These are phyloP conservation scores for Arctium lappa DNA, from an alignment of 129 eudicot species.

Conservation along the genomic window DNA sequence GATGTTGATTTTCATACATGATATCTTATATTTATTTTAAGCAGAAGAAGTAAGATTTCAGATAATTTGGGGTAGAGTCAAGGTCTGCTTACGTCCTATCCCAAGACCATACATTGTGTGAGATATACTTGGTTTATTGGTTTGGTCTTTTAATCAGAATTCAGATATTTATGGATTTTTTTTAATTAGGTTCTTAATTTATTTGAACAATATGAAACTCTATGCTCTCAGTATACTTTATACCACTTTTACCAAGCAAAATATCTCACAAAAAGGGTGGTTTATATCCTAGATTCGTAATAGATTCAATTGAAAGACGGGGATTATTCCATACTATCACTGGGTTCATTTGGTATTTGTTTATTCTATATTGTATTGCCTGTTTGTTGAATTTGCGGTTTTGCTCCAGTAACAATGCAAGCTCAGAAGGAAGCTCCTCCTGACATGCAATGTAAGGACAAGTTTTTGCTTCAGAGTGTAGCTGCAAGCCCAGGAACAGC, in stretches of 20 bases:
- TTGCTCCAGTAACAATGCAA: conserved; percentile 64
- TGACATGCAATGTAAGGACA: conserved; percentile 81
- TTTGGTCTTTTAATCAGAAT: not conserved
- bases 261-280: not conserved
- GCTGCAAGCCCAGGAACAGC: conserved; percentile 43
- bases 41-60: not conserved
- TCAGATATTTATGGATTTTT: not conserved
- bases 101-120: not conserved
- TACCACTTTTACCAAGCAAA: not conserved
- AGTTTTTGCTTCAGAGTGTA: conserved; percentile 80
- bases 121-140: not conserved
- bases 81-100: not conserved
- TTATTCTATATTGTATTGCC: not conserved
- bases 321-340: not conserved
- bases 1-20: not conserved
- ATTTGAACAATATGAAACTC: not conserved
- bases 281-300: not conserved
- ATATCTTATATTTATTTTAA: not conserved
- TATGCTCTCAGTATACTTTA: not conserved
- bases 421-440: conserved; percentile 79
- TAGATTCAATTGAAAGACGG: not conserved
- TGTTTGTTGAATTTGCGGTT: not conserved
- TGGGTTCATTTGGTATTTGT: not conserved
- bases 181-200: not conserved
- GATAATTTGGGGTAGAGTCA: not conserved